Conservation (phyloP, 768 basidiomycete species). For the Psilocybe azurescens region DNA sequence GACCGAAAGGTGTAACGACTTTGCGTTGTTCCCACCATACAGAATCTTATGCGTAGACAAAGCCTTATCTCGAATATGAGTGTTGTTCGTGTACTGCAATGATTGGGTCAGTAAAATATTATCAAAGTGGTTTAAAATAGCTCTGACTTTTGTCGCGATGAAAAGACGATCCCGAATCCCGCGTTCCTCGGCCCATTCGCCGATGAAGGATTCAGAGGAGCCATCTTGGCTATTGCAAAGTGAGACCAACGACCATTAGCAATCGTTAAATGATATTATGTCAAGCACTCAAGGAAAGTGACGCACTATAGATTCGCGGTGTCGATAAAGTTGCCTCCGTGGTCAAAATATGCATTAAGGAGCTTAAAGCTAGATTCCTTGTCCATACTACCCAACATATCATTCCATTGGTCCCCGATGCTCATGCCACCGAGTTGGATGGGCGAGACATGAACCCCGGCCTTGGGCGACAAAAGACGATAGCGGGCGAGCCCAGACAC, state of each 20-base stretch:
- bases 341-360: slow-evolving; percentile 47
- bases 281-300: neutral
- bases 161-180: slow-evolving; percentile 54
- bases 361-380: slow-evolving; percentile 50
- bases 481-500: slow-evolving; percentile 39
- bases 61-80: neutral
- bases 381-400: slow-evolving; percentile 39
- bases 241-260: neutral
- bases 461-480: slow-evolving; percentile 38
- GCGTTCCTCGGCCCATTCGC: slow-evolving; percentile 56
- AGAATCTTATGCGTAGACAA: slow-evolving; percentile 8
- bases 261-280: no score
- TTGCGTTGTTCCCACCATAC: slow-evolving; percentile 37
- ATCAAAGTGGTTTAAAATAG: no score
- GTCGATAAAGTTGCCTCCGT: slow-evolving; percentile 56
- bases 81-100: neutral
- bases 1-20: slow-evolving; percentile 46
- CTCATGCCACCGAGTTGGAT: slow-evolving; percentile 48
- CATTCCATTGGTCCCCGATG: slow-evolving; percentile 45
- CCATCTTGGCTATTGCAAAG: slow-evolving; percentile 50
- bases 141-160: slow-evolving; percentile 43
- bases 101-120: no score
- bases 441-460: slow-evolving; percentile 48
- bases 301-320: slow-evolving; percentile 51
- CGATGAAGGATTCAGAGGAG: slow-evolving; percentile 56